A percentile compares a stretch with the other conserved stretches of the same genome.
phyloP scores from a whole-genome alignment of 495 filamentous ascomycete species.

The Durotheca rogersii region DNA sequence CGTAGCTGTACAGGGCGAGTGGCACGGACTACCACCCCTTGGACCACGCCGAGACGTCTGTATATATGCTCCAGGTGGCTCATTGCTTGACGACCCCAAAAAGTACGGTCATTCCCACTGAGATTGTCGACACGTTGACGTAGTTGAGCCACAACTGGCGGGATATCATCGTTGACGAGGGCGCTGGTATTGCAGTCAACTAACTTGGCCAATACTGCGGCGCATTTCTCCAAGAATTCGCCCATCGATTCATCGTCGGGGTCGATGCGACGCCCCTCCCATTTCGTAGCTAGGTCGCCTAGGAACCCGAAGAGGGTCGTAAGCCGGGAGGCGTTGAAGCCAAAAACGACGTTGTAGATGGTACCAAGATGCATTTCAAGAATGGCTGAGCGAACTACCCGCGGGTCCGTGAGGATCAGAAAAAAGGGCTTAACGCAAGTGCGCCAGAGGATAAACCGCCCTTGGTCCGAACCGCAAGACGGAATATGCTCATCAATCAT shows the following conservation, averaged over 20 bases:
- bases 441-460: slow-evolving; percentile 12
- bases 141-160: slow-evolving; percentile 9
- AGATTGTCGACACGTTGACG: background rate
- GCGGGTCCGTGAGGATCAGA: slow-evolving; percentile 12
- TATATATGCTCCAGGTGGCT: slow-evolving; percentile 31
- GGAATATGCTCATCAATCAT: slow-evolving; percentile 12
- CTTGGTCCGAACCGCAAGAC: background rate
- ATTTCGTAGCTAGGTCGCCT: slow-evolving; percentile 7
- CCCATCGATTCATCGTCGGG: slow-evolving; percentile 6
- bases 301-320: slow-evolving; percentile 17
- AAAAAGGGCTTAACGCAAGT: slow-evolving; percentile 15
- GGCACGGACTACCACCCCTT: background rate
- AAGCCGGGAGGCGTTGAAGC: slow-evolving; percentile 8
- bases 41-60: slow-evolving; percentile 18
- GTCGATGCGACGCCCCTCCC: background rate
- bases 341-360: slow-evolving; percentile 17
- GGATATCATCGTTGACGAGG: slow-evolving; percentile 23
- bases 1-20: background rate
- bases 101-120: slow-evolving; percentile 2
- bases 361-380: slow-evolving; percentile 13
- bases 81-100: slow-evolving; percentile 24
- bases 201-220: slow-evolving; percentile 25
- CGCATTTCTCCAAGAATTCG: slow-evolving; percentile 27
- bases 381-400: slow-evolving; percentile 15
- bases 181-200: slow-evolving; percentile 31